These are phyloP conservation scores for Hymenoscyphus occultus DNA, from an alignment of 2,329 filamentous ascomycete genomes.

Conservation along the genomic window DNA sequence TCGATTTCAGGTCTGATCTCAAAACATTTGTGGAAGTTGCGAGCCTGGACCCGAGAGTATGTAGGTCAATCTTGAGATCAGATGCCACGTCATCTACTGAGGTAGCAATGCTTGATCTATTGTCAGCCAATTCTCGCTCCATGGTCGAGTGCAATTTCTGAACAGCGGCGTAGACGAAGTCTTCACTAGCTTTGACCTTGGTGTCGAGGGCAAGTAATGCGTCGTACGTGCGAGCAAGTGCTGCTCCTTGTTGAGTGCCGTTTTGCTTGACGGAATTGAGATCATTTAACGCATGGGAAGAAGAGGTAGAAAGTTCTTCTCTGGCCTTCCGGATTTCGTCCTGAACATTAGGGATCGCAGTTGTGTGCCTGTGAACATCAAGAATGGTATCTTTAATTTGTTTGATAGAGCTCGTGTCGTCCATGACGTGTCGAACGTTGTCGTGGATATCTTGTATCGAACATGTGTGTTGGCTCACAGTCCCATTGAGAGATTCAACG, in stretches of 20 bases:
- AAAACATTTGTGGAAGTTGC: conserved; percentile 10
- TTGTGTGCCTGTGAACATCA: neutral
- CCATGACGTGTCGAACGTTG: conserved; percentile 2
- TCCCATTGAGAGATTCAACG: neutral
- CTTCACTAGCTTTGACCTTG: conserved; percentile 17
- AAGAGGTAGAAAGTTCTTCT: conserved; percentile 1
- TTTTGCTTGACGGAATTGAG: neutral
- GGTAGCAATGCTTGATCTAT: conserved; percentile 10
- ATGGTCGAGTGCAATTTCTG: conserved; percentile 16
- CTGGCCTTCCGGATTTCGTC: neutral
- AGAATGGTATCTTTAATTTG: neutral
- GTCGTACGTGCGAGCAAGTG: conserved; percentile 7
- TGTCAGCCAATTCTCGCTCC: conserved; percentile 14
- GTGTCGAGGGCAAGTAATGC: conserved; percentile 13
- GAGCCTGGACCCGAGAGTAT: conserved; percentile 11
- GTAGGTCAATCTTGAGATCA: conserved; percentile 19
- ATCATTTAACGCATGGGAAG: neutral
- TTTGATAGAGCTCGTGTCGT: neutral
- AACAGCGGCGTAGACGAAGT: conserved; percentile 14
- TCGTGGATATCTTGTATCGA: conserved; percentile 1
- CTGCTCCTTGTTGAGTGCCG: neutral
- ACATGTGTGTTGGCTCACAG: neutral
- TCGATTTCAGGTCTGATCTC: conserved; percentile 11
- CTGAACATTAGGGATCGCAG: neutral
- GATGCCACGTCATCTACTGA: conserved; percentile 14